phyloP scores from a whole-genome alignment of 1,139 yeast species.

The Debaryomyces psychrophilus region DNA sequence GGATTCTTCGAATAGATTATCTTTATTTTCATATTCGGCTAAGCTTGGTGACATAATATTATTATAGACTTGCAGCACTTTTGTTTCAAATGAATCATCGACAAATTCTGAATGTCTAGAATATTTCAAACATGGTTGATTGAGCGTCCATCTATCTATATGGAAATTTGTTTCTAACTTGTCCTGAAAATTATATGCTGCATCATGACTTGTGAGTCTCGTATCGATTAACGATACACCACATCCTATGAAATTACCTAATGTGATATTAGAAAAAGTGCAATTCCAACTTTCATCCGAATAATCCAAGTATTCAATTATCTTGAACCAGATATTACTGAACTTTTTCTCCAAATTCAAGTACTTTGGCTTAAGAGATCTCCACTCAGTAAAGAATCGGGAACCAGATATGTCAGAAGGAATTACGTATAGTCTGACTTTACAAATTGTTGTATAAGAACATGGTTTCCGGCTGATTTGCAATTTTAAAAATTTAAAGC shows the following conservation, averaged over 20 bases:
- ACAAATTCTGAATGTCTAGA: not conserved
- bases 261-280: no score
- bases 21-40: constrained; percentile 19
- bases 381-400: constrained; percentile 34
- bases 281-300: constrained; percentile 7
- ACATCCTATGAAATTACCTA: not conserved
- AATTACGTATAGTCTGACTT: constrained; percentile 51
- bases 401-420: constrained; percentile 50
- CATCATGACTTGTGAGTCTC: not conserved
- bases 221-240: constrained; percentile 12
- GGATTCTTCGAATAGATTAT: constrained; percentile 2
- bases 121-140: constrained; percentile 15
- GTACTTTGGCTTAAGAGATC: constrained; percentile 24
- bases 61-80: constrained; percentile 39
- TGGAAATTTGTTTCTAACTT: constrained; percentile 27
- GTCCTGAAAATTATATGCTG: not conserved
- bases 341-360: constrained; percentile 30
- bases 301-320: constrained; percentile 10
- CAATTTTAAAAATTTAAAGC: constrained; percentile 35
- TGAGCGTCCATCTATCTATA: constrained; percentile 33
- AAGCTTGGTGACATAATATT: constrained; percentile 44
- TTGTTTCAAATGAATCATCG: constrained; percentile 20
- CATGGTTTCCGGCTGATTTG: not conserved
- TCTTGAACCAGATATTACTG: constrained; percentile 29
- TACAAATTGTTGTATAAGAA: constrained; percentile 22